A percentile compares a stretch with the other conserved stretches of the same genome.
These are phyloP conservation scores for Berberis thunbergii DNA, from an alignment of 164 flowering plant genomes.

Conservation along the genomic window DNA sequence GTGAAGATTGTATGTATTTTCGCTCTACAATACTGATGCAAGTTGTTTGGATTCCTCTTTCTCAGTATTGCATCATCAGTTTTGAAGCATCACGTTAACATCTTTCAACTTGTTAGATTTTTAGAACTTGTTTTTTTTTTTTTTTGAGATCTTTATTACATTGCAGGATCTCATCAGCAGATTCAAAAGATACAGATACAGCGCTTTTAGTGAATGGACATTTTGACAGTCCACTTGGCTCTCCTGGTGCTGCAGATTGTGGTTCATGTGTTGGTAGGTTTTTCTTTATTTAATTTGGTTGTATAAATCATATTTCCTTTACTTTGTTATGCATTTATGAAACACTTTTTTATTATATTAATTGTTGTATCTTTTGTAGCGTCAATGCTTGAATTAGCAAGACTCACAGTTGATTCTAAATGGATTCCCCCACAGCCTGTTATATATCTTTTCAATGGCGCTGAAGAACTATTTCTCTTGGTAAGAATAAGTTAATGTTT, in stretches of 20 bases:
- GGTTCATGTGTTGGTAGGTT: slow-evolving; percentile 95
- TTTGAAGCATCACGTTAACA: no score
- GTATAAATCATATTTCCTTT: background rate
- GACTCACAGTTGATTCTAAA: slow-evolving; percentile 67
- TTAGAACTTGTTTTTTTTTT: background rate
- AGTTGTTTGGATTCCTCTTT: no score
- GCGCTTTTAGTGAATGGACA: slow-evolving; percentile 87
- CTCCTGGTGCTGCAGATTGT: slow-evolving; percentile 99
- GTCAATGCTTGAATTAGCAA: slow-evolving; percentile 82
- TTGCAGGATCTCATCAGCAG: slow-evolving; percentile 14
- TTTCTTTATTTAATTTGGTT: background rate
- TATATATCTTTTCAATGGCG: slow-evolving; percentile 93
- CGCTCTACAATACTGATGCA: no score
- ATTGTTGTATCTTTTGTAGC: slow-evolving; percentile 35
- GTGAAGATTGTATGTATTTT: no score
- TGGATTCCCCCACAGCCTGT: slow-evolving; percentile 84
- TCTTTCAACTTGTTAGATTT: background rate
- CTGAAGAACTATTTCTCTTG: slow-evolving; percentile 95
- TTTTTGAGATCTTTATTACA: background rate
- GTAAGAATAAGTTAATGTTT: slow-evolving; percentile 27
- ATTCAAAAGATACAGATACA: slow-evolving; percentile 59
- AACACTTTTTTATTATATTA: background rate
- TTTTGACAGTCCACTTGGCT: slow-evolving; percentile 88
- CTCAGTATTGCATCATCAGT: no score
- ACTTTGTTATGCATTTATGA: background rate